Evolutionary conservation across 305 asterid genomes (phyloP).

Genomic region (Fraxinus platypoda): DNA sequence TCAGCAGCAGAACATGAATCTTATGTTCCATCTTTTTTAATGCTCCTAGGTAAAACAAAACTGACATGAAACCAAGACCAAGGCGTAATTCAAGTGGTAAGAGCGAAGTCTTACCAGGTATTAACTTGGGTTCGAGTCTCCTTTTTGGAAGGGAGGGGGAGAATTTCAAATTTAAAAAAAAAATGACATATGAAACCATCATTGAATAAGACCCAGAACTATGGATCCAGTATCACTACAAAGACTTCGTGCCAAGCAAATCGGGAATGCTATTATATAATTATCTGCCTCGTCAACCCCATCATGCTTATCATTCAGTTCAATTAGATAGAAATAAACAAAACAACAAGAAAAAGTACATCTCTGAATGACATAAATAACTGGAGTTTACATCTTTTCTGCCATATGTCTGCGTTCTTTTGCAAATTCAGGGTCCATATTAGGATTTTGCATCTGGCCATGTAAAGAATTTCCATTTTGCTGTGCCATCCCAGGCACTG

Average conservation of each 20-base stretch:
- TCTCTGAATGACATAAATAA: slow-evolving; percentile 8
- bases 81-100: not conserved
- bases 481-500: slow-evolving; percentile 56
- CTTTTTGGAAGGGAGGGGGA: not conserved
- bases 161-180: not conserved
- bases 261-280: not conserved
- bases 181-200: not conserved
- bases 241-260: not conserved
- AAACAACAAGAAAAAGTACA: not conserved
- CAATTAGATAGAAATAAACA: not conserved
- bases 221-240: not conserved
- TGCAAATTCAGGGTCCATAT: slow-evolving; percentile 46
- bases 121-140: not conserved
- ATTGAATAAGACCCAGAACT: not conserved
- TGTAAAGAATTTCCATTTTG: slow-evolving; percentile 62
- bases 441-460: slow-evolving; percentile 70
- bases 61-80: not conserved
- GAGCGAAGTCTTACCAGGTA: not conserved
- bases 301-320: not conserved
- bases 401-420: slow-evolving; percentile 61
- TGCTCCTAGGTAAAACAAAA: not conserved
- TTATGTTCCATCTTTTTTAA: not conserved
- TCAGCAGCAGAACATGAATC: slow-evolving; percentile 12
- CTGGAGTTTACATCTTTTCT: slow-evolving; percentile 56
- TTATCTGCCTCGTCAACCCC: not conserved